A percentile compares a stretch with the other conserved stretches of the same genome.
These are phyloP conservation scores for Calonectria montana DNA, from an alignment of 2,329 filamentous ascomycete genomes.

Conservation along the genomic window DNA sequence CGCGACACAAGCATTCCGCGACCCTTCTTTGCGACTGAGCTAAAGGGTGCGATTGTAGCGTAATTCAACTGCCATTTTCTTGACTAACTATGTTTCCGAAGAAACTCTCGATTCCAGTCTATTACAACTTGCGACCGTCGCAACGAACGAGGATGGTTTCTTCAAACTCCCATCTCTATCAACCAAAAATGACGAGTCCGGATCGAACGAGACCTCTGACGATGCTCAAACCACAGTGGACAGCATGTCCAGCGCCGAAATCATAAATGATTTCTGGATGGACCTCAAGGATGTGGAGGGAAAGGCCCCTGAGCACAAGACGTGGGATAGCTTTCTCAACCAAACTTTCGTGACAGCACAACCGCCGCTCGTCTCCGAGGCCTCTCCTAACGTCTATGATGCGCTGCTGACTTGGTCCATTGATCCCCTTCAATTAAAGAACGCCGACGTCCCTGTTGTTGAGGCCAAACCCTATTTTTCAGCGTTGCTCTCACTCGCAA, in stretches of 20 bases:
- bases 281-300: conserved; percentile 46
- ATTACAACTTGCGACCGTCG: conserved; percentile 33
- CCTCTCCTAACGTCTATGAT: conserved; percentile 74
- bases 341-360: conserved; percentile 48
- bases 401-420: conserved; percentile 61
- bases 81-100: conserved; percentile 16
- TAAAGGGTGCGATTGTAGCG: conserved; percentile 44
- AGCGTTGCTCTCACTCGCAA: conserved; percentile 73
- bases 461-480: conserved; percentile 61
- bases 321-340: conserved; percentile 77
- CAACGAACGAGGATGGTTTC: conserved; percentile 45
- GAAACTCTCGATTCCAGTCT: conserved; percentile 28
- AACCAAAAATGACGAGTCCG: conserved; percentile 9
- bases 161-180: conserved; percentile 40
- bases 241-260: conserved; percentile 19
- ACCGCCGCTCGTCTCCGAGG: conserved; percentile 74
- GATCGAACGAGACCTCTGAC: conserved; percentile 17
- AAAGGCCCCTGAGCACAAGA: conserved; percentile 62
- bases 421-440: conserved; percentile 54
- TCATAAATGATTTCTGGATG: conserved; percentile 58
- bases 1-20: conserved; percentile 28
- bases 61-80: neutral
- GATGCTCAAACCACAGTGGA: conserved; percentile 13
- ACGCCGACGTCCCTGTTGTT: conserved; percentile 55
- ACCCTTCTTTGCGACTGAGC: conserved; percentile 58